phyloP scores from a whole-genome alignment of 164 flowering plant genomes.

The Tetrastigma voinierianum region DNA sequence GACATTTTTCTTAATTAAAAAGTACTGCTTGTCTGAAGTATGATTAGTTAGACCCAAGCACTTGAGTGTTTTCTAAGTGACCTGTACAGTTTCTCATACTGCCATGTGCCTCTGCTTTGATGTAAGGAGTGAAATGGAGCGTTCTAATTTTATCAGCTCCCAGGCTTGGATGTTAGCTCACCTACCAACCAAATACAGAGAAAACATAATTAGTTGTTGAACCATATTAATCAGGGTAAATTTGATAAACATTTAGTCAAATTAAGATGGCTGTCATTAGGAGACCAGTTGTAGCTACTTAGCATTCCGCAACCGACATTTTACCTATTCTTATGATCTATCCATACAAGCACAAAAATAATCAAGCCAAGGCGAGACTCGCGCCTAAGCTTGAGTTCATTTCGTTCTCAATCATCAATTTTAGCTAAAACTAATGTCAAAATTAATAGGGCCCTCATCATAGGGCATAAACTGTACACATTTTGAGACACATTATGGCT shows the following conservation, averaged over 20 bases:
- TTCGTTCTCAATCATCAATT: neutral
- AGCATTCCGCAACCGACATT: neutral
- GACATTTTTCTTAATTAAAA: neutral
- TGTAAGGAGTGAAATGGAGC: neutral
- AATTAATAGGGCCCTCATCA: neutral
- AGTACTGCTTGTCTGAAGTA: neutral
- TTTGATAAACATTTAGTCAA: constrained; percentile 1
- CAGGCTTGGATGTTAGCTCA: constrained; percentile 7
- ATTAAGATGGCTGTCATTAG: constrained; percentile 5
- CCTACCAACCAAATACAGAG: constrained; percentile 9
- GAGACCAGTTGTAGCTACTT: neutral
- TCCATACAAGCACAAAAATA: too few species aligned
- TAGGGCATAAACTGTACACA: too few species aligned
- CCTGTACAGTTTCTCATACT: neutral
- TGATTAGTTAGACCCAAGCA: neutral
- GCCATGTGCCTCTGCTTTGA: neutral
- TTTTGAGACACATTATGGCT: too few species aligned
- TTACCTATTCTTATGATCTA: neutral
- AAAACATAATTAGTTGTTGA: constrained; percentile 12
- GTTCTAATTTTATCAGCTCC: neutral
- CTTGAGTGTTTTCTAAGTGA: neutral
- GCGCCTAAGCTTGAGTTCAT: too few species aligned
- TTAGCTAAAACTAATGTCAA: neutral
- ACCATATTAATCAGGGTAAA: neutral
- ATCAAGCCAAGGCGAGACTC: too few species aligned